Percentiles rank a stretch among this genome's conserved stretches.
These are phyloP conservation scores for Phaeosphaeria sp. DNA, from an alignment of 2,329 filamentous ascomycete species.

Conservation along the genomic window DNA sequence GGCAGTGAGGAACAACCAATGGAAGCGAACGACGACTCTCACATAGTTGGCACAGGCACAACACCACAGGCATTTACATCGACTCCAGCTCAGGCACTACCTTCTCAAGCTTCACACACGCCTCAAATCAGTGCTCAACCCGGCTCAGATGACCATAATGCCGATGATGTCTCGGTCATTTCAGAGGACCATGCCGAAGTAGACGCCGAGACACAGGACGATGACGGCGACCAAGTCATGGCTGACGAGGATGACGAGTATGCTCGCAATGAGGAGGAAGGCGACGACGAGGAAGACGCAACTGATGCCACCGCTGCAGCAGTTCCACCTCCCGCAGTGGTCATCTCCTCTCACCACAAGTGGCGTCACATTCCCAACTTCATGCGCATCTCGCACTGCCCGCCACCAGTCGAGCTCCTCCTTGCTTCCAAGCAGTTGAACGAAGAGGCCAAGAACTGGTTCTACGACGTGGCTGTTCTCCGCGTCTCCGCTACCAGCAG, in stretches of 20 bases:
- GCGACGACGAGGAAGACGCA: slow-evolving; percentile 8
- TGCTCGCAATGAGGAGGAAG: slow-evolving; percentile 7
- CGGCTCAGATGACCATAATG: background rate
- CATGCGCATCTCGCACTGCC: slow-evolving; percentile 37
- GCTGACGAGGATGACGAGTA: slow-evolving; percentile 2
- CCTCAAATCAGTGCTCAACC: background rate
- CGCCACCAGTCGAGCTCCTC: slow-evolving; percentile 39
- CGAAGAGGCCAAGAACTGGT: slow-evolving; percentile 40
- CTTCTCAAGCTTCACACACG: background rate
- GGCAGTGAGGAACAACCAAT: slow-evolving; percentile 10
- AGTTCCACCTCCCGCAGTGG: slow-evolving; percentile 8
- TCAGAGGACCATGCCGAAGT: background rate
- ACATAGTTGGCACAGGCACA: background rate
- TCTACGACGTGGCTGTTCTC: slow-evolving; percentile 39
- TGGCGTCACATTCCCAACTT: slow-evolving; percentile 46
- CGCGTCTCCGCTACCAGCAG: slow-evolving; percentile 40
- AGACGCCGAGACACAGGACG: background rate
- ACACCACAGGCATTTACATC: background rate
- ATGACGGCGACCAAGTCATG: background rate
- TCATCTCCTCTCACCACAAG: slow-evolving; percentile 27
- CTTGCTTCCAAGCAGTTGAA: slow-evolving; percentile 37
- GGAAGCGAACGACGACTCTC: background rate
- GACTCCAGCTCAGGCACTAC: background rate
- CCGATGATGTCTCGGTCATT: background rate
- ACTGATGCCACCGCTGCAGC: slow-evolving; percentile 3